phyloP scores from a whole-genome alignment of 2,329 filamentous ascomycete genomes.

The Helotiales sp. region DNA sequence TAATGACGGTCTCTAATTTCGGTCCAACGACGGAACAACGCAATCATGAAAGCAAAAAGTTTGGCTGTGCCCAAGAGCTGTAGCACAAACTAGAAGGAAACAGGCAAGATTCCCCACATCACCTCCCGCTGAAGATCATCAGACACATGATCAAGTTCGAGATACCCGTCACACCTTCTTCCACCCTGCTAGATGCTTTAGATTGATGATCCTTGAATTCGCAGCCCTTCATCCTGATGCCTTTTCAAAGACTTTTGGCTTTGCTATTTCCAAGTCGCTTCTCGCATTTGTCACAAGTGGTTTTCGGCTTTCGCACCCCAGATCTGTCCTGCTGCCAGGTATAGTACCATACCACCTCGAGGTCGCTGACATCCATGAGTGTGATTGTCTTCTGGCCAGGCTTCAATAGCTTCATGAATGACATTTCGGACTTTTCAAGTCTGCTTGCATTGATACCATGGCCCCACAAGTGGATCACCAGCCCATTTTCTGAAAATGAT shows the following conservation, averaged over 20 bases:
- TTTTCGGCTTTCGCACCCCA: not conserved
- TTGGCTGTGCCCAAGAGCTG: too few relatives aligned
- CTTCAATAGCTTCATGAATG: not conserved
- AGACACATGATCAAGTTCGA: too few relatives aligned
- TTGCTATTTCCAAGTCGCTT: not conserved
- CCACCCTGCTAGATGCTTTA: not conserved
- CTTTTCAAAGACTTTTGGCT: not conserved
- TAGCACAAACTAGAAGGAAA: too few relatives aligned
- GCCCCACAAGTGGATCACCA: not conserved
- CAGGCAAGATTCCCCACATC: too few relatives aligned
- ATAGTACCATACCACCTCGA: not conserved
- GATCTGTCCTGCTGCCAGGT: too few relatives aligned
- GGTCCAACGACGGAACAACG: too few relatives aligned
- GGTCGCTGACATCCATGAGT: not conserved
- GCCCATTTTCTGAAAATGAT: not conserved
- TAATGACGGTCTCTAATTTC: too few relatives aligned
- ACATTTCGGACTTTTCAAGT: not conserved
- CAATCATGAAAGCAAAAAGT: too few relatives aligned
- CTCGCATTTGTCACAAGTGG: not conserved
- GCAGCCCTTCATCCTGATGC: too few relatives aligned
- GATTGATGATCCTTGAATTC: not conserved
- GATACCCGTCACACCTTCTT: too few relatives aligned
- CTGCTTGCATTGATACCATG: not conserved
- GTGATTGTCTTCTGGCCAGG: not conserved
- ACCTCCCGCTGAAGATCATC: too few relatives aligned